These are phyloP conservation scores for Nakazawaea populi DNA, from an alignment of 805 yeast genomes.

Conservation along the genomic window DNA sequence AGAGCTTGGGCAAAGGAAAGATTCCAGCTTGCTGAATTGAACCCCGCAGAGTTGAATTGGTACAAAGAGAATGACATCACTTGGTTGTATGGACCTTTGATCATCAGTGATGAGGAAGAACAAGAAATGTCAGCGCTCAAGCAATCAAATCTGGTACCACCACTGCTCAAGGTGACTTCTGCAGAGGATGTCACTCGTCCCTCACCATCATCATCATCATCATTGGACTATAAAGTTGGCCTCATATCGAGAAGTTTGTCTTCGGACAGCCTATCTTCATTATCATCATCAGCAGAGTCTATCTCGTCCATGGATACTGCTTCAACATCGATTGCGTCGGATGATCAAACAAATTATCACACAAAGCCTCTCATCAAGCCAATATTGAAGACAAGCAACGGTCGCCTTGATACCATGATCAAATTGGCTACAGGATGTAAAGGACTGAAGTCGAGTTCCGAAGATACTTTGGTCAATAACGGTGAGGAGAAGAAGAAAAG, in stretches of 20 bases:
- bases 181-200: too few species aligned
- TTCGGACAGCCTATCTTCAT: slow-evolving; percentile 7
- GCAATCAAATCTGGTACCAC: too few species aligned
- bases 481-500: slow-evolving; percentile 16
- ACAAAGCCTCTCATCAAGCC: slow-evolving; percentile 9
- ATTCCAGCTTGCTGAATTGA: slow-evolving; percentile 40
- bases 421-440: neutral
- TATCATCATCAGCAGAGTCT: neutral
- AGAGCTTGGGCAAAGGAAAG: slow-evolving; percentile 90
- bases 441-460: neutral
- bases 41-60: slow-evolving; percentile 47
- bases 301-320: slow-evolving; percentile 5
- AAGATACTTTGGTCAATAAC: neutral
- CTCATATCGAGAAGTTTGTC: neutral
- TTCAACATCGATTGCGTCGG: slow-evolving; percentile 6
- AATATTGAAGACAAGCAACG: neutral
- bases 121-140: neutral
- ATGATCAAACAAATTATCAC: slow-evolving; percentile 6
- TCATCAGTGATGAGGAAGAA: slow-evolving; percentile 15
- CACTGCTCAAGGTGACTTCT: too few species aligned
- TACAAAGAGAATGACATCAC: slow-evolving; percentile 48
- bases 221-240: neutral
- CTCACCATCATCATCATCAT: neutral
- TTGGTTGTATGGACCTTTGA: slow-evolving; percentile 47
- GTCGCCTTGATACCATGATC: neutral